Evolutionary conservation across 2,329 filamentous ascomycete genomes (phyloP), one percentile per base, ranked within the genome.

Genomic region (Juglanconis sp.): DNA sequence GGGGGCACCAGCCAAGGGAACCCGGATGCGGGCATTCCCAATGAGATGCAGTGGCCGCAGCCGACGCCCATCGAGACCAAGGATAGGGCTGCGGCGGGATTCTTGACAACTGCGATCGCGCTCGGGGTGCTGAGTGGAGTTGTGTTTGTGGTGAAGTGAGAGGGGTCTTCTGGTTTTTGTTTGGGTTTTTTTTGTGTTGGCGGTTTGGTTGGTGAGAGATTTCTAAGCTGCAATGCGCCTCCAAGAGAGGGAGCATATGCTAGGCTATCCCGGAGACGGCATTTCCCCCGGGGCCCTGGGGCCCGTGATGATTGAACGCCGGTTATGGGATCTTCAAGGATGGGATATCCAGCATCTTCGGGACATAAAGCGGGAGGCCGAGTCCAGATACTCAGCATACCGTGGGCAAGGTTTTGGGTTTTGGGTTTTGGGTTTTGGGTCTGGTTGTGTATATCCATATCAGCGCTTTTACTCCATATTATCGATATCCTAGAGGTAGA

Each of bases 1-100:
- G 87, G 87, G 38, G 88, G 87, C 55, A 88, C 82, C 1, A 85
- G 81, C 2, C 69, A 74, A 56, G 83, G 83, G 9, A 66, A 87
- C 60, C 71, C 77, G 5, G 73, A 73, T 10, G 83, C 80, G 11
- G 81, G 82, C 59, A 70, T 64, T 62, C 51, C 65, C 38, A 65
- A 65, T 48, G 57, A 65, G 15, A 60, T 64, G 13, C 65, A 70
- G 54, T 58, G 70, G 59, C 61, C 64, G 9, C 32, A 65, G 49
- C 64, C 76, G 36, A 60, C 68, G 44, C 70, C 75, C 10, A 81
- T 86, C 59, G 81, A 79, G 2, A 74, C 69, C 3, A 75, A 71
- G n/a, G 83, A 86, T 61, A 76, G 74, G 66, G 82, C 81, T 1
- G 84, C 80, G 0, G 84, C 84, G 0, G 83, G 81, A 11, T 81